Conservation (phyloP, 495 filamentous ascomycete species). For the Hypoxylon trugodes region DNA sequence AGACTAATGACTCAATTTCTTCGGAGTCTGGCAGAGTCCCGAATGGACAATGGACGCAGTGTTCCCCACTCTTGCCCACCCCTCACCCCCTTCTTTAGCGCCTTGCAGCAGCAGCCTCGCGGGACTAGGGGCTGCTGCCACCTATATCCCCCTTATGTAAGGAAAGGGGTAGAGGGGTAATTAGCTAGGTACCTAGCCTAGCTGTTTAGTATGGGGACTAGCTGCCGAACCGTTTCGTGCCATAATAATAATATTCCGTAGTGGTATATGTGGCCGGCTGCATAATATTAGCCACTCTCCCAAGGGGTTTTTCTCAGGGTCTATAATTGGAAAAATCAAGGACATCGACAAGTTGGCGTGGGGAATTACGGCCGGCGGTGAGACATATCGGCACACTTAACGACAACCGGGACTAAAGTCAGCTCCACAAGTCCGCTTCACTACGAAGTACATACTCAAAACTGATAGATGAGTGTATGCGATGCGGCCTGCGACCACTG, state of each 20-base stretch:
- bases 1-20: constrained; percentile 36
- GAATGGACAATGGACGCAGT: constrained; percentile 40
- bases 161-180: constrained; percentile 6
- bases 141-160: too few relatives aligned
- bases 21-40: constrained; percentile 42
- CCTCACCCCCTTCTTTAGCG: constrained; percentile 35
- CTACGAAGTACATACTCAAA: too few relatives aligned
- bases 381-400: constrained; percentile 31
- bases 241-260: constrained; percentile 28
- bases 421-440: constrained; percentile 31
- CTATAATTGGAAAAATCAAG: constrained; percentile 27
- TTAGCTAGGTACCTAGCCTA: constrained; percentile 9
- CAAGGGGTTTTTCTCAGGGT: constrained; percentile 3
- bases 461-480: too few relatives aligned
- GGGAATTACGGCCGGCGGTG: constrained; percentile 30
- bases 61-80: constrained; percentile 30
- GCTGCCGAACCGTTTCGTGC: constrained; percentile 32
- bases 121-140: constrained; percentile 20
- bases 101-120: constrained; percentile 38
- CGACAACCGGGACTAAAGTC: constrained; percentile 31
- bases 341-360: neutral
- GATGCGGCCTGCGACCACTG: neutral
- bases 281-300: constrained; percentile 20
- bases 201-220: constrained; percentile 7
- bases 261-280: constrained; percentile 5